Conservation (phyloP, 2,329 filamentous ascomycete species). For the Fusarium piperis region DNA sequence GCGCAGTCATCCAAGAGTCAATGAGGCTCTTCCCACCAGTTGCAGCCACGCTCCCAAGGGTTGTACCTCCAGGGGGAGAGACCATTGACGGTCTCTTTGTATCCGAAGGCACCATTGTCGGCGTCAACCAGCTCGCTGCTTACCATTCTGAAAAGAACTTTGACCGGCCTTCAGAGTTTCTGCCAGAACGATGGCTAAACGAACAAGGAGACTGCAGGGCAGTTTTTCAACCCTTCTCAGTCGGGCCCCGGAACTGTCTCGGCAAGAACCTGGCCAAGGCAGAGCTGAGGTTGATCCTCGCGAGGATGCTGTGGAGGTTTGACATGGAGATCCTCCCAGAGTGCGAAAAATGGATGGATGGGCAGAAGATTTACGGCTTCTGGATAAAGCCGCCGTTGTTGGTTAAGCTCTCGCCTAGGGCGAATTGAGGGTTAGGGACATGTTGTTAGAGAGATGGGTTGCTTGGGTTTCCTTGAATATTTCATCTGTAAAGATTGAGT, state of each 20-base stretch:
- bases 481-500: background rate
- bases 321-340: conserved; percentile 24
- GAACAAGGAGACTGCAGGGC: conserved; percentile 1
- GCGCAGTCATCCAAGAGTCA: conserved; percentile 26
- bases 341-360: conserved; percentile 18
- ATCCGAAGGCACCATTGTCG: conserved; percentile 24
- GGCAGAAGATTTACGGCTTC: conserved; percentile 34
- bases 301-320: conserved; percentile 29
- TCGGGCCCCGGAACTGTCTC: conserved; percentile 28
- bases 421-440: background rate
- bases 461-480: background rate
- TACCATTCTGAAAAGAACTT: conserved; percentile 27
- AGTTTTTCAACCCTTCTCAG: conserved; percentile 30
- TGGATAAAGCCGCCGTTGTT: conserved; percentile 31
- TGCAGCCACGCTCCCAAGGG: conserved; percentile 24
- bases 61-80: conserved; percentile 15
- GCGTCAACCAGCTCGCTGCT: conserved; percentile 27
- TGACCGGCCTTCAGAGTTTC: conserved; percentile 2
- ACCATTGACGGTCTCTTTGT: conserved; percentile 27
- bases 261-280: conserved; percentile 33
- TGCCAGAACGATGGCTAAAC: conserved; percentile 26
- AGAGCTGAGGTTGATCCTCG: conserved; percentile 30
- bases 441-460: background rate
- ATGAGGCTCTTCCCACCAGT: conserved; percentile 35
- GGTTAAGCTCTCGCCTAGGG: background rate